Conservation (phyloP, 2,329 filamentous ascomycete species). For the Claviceps paspali region DNA sequence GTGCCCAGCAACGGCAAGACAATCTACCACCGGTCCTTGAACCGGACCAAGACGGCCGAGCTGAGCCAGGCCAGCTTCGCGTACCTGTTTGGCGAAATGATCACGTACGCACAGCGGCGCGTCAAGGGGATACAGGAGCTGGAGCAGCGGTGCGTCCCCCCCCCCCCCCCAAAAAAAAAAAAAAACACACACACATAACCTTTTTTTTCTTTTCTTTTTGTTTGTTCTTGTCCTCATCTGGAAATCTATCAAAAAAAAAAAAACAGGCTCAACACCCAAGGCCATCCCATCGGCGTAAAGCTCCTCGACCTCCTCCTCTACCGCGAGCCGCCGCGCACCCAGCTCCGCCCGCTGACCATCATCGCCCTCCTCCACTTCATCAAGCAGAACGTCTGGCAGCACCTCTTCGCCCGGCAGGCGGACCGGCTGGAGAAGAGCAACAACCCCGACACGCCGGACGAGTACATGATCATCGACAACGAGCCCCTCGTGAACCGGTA, state of each 20-base stretch:
- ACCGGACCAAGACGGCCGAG: slow-evolving; percentile 76
- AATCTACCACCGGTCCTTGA: slow-evolving; percentile 92
- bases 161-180: no score
- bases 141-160: slow-evolving; percentile 68
- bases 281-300: slow-evolving; percentile 84
- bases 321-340: slow-evolving; percentile 54
- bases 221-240: no score
- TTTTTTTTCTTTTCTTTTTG: neutral
- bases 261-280: slow-evolving; percentile 68
- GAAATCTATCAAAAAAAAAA: neutral
- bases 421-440: slow-evolving; percentile 84
- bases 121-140: slow-evolving; percentile 89
- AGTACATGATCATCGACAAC: slow-evolving; percentile 99
- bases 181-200: no score
- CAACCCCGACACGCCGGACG: slow-evolving; percentile 67
- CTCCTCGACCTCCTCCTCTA: slow-evolving; percentile 90
- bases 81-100: slow-evolving; percentile 93
- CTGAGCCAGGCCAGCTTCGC: slow-evolving; percentile 89
- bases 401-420: slow-evolving; percentile 80
- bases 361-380: slow-evolving; percentile 90
- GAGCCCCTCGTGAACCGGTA: slow-evolving; percentile 92
- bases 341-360: slow-evolving; percentile 71
- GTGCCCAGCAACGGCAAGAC: slow-evolving; percentile 90
- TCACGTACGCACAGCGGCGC: slow-evolving; percentile 78
- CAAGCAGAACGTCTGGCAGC: slow-evolving; percentile 79